Base-by-base conservation (phyloP, 2,329 filamentous ascomycete species). In the Trichoderma sp. region DNA sequence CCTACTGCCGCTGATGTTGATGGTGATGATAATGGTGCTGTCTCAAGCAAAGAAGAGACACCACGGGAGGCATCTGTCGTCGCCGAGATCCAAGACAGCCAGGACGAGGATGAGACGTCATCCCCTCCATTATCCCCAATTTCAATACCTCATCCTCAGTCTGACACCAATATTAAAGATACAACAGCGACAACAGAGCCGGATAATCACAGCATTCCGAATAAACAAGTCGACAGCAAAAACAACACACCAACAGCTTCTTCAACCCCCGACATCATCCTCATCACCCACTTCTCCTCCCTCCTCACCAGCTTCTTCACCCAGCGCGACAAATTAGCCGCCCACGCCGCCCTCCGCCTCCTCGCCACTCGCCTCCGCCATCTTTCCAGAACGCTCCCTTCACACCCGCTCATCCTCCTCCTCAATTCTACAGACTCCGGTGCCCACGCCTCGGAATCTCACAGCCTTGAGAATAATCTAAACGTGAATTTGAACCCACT, bases 271-370 rank as follows among this genome's bases (percentile, higher is more conserved):
- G 60, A 46, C 32, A 76, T 89, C 49, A 81, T 89, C 56, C 78
- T 89, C 65, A 77, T 89, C 66, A 87, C 86, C 8, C 84, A 87
- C 76, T 83, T 87, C 74, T 84, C 84, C 2, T 73, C 79, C 18
- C 79, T 89, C 4, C 80, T 89, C 24, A 82, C 81, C 30, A 76
- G 81, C 5, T 80, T 89, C 59, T 89, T 89, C 76, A 78, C 84
- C 1, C 80, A 82, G 67, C 81, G 81, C 69, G 80, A 83, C 72
- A 83, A 79, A 69, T 74, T 78, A 4, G 74, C 79, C 51, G 87
- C 86, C 1, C 86, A 88, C 76, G 74, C 76, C 5, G 77, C 79
- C 14, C 77, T 87, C n/a, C 79, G 82, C 39, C 76, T 80, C n/a
- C 81, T 89, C 26, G 81, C 82, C 30, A 79, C 77, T 4, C 82